Conservation (phyloP, 2,329 filamentous ascomycete species). For the Venturia nashicola region DNA sequence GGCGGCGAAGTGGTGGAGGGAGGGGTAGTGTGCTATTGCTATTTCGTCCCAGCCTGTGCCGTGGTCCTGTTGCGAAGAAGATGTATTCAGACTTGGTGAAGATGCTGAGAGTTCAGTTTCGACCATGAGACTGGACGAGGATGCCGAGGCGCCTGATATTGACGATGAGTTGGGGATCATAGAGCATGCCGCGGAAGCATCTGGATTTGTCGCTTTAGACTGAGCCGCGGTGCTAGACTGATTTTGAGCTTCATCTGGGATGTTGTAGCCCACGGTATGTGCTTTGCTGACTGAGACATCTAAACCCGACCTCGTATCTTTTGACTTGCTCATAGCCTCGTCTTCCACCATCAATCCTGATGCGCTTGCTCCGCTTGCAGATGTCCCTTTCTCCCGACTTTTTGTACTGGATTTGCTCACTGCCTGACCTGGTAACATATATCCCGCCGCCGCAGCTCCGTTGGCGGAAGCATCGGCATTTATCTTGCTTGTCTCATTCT, state of each 20-base stretch:
- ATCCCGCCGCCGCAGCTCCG: neutral
- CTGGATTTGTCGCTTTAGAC: neutral
- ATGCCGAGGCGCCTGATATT: conserved; percentile 11
- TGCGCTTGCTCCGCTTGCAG: conserved; percentile 13
- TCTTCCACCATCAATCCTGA: neutral
- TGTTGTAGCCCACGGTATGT: neutral
- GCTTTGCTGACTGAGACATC: neutral
- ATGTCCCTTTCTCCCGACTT: conserved; percentile 11
- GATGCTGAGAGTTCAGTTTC: neutral
- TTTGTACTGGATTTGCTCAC: neutral
- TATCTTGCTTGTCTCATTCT: neutral
- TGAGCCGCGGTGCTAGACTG: neutral
- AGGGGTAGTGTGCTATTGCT: conserved; percentile 53
- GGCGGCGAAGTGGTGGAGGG: conserved; percentile 47
- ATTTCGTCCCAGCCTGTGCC: conserved; percentile 47
- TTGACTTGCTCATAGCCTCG: neutral
- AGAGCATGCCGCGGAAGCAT: neutral
- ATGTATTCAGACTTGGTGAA: neutral
- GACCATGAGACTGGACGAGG: conserved; percentile 14
- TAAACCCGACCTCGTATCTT: conserved; percentile 9
- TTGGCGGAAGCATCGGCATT: neutral
- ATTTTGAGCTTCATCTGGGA: neutral
- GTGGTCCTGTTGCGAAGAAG: conserved; percentile 11
- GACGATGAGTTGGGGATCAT: neutral
- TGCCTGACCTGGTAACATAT: neutral